Base-by-base conservation (phyloP, 139 green algal species). In the Tetratostichococcus sp. region DNA sequence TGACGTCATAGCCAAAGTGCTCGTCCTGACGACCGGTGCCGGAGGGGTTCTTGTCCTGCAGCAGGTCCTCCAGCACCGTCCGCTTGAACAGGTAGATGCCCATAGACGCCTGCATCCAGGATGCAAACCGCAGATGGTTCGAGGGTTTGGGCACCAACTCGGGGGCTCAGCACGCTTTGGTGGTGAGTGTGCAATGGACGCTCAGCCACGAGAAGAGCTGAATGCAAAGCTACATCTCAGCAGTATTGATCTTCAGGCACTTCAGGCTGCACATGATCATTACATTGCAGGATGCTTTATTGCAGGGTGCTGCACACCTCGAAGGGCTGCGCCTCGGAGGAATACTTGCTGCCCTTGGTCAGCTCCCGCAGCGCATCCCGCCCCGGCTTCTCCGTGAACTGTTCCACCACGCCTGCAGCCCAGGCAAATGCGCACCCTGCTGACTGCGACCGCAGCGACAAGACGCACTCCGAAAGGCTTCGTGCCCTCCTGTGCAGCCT, bases 11-110 rank as follows among this genome's bases (percentile, higher is more conserved):
- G 17, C 91, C 91, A 43, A 96, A 93, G 80, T 96, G 85, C 22
- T 62, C 50, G 50, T 62, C 50, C 50, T 62, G 50, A 74, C 77
- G 70, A 73, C 65, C 78, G 35, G 85, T 84, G 72, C 70, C 79
- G 1, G 78, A 50, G 70, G 82, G 71, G 82, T 84, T 85, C 66
- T 73, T 57, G 28, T 83, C 66, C 30, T 35, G 33, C 39, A 92
- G 78, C 70, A 92, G 75, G 23, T 84, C 50, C 32, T 84, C 59
- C 83, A 91, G 86, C 65, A 69, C 77, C 22, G 82, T 77, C n/a
- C 85, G 74, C 79, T 85, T 91, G 86, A 92, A 91, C 30, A 93
- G 79, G 77, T 95, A 95, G 82, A 96, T 91, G 35, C 91, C 91
- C 91, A 96, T 96, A 76, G 82, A 89, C 17, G 90, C 91, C 75